Percentiles rank a stretch among this genome's conserved stretches.
Evolutionary conservation across 1,284 basidiomycete genomes (phyloP).

Genomic region (Cutaneotrichosporon sp.): DNA sequence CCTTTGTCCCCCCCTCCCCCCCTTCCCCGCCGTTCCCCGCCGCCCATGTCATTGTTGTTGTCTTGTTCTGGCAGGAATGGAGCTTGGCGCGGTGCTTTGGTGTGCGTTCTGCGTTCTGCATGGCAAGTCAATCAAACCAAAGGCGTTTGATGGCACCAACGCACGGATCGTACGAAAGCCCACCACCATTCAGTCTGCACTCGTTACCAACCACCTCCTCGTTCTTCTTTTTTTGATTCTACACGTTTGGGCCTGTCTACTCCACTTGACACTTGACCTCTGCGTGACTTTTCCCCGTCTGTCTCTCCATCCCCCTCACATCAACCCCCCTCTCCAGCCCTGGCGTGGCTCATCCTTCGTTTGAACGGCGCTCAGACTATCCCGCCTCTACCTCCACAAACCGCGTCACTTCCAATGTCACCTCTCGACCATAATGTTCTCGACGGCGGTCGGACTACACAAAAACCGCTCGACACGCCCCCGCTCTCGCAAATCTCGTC

Average conservation of each 20-base stretch:
- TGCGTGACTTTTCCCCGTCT: background rate
- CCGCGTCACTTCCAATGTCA: slow-evolving; percentile 13
- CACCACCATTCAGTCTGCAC: background rate
- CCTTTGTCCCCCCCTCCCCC: background rate
- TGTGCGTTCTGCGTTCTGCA: too few relatives aligned
- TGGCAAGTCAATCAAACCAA: too few relatives aligned
- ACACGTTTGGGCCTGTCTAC: background rate
- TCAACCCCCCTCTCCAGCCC: background rate
- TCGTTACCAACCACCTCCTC: background rate
- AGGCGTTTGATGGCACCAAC: too few relatives aligned
- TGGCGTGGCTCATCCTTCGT: slow-evolving; percentile 5
- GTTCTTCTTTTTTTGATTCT: background rate
- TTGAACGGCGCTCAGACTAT: slow-evolving; percentile 33
- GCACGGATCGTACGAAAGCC: background rate
- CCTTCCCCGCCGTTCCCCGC: too few relatives aligned
- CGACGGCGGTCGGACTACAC: slow-evolving; percentile 9
- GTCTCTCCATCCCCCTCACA: background rate
- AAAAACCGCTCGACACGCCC: slow-evolving; percentile 23
- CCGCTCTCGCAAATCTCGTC: slow-evolving; percentile 18
- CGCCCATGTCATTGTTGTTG: too few relatives aligned
- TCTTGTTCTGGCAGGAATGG: too few relatives aligned
- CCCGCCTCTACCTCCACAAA: slow-evolving; percentile 18
- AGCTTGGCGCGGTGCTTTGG: too few relatives aligned
- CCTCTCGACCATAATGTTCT: slow-evolving; percentile 10
- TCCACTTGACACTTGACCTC: too few relatives aligned